phyloP scores from a whole-genome alignment of 176 grass and related monocot genomes.

The Tuctoria greenei region DNA sequence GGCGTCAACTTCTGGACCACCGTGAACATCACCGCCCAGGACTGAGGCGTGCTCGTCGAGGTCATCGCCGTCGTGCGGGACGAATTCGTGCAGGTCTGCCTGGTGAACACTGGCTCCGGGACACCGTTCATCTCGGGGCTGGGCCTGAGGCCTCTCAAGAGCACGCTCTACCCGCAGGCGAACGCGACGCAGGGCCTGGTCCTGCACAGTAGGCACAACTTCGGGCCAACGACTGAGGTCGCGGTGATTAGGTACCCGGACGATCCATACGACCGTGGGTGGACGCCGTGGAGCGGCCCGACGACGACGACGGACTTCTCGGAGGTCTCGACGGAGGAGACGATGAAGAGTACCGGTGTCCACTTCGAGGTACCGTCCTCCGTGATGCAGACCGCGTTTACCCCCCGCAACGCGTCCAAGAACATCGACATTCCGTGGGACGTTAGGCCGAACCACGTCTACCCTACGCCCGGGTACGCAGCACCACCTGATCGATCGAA shows the following conservation, averaged over 20 bases:
- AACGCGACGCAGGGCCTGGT: slow-evolving; percentile 36
- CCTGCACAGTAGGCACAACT: slow-evolving; percentile 23
- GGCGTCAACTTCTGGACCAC: slow-evolving; percentile 59
- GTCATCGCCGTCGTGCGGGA: slow-evolving; percentile 10
- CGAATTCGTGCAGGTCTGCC: slow-evolving; percentile 49
- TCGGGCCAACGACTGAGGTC: slow-evolving; percentile 20
- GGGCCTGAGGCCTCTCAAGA: slow-evolving; percentile 49
- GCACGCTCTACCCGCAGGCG: slow-evolving; percentile 15
- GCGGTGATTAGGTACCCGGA: slow-evolving; percentile 46
- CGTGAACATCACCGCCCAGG: slow-evolving; percentile 32
- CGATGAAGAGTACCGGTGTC: not conserved
- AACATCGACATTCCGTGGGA: slow-evolving; percentile 4
- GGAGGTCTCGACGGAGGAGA: not conserved
- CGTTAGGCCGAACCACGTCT: not conserved
- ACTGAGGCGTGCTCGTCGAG: not conserved
- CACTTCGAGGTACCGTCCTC: not conserved
- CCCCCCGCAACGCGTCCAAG: slow-evolving; percentile 26
- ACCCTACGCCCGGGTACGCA: not conserved
- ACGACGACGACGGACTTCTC: not conserved
- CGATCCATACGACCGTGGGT: slow-evolving; percentile 38
- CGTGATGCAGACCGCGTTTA: slow-evolving; percentile 56
- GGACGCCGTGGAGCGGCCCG: not conserved
- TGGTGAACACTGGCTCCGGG: slow-evolving; percentile 48
- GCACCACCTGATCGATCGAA: too few relatives aligned
- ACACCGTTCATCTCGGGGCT: too few relatives aligned